Base-by-base conservation (phyloP, 805 yeast species). In the Saccharomycopsis sp. region DNA sequence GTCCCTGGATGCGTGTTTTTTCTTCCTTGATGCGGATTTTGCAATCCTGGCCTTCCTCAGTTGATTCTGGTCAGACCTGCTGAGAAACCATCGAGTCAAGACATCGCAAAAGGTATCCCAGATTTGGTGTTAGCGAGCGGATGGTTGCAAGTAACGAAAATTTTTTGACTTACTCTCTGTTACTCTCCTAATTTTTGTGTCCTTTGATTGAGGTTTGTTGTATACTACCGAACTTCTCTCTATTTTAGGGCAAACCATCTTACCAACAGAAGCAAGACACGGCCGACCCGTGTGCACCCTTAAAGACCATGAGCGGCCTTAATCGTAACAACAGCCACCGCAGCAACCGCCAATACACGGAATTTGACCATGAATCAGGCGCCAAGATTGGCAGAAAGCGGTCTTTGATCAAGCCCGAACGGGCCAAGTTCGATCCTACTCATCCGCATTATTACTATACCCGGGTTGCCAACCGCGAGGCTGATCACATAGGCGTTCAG, bases 391-490 rank as follows among this genome's bases (percentile, higher is more conserved):
- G 71, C 50, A 67, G 85, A 57, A 88, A 85, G 68, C 77, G 82
- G 64, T 87, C 97, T 0, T 74, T 92, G 61, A 87, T 92, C 34
- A 79, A 89, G 61, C 95, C 96, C 2, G 98, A 92, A 67, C 81
- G 98, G 64, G 83, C 87, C 46, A 73, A 83, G 52, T 67, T 79
- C 55, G 79, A 82, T 64, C 82, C 80, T n/a, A 79, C 78, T 55
- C 87, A 88, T 68, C 94, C 92, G 2, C 82, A 85, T 58, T 87
- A 77, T 71, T 90, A 87, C 70, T 90, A 89, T 70, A 79, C 87
- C 14, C 90, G 85, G 64, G 83, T 84, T 44, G 83, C 89, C 1
- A 80, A 83, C 48, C 85, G 84, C 61, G 84, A 86, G 65, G 75
- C 82, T 12, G 79, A 76, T 57, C 83, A 83, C 64, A 71, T 89